Base-by-base conservation (phyloP, 1,284 basidiomycete species). In the Pseudozyma tsukubaensis region DNA sequence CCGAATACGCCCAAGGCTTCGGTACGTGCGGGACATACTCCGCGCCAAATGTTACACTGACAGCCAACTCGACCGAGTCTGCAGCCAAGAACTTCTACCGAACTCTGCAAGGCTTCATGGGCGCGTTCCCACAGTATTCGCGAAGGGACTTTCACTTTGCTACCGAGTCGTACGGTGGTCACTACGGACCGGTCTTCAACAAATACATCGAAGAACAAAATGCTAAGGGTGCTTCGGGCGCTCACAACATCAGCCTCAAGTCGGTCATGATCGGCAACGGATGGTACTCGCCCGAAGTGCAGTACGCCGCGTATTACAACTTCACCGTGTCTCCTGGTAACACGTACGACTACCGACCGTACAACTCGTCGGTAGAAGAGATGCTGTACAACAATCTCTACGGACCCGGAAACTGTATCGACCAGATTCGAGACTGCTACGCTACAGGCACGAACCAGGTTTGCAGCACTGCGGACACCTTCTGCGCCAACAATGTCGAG, bases 161-260 rank as follows among this genome's bases (percentile, higher is more conserved):
- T 88, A 90, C 77, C 80, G 87, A 35, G 87, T 88, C 71, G 53
- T 91, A 90, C 79, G 85, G 88, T 34, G 88, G 89, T 50, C 57
- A 78, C 89, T 32, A 87, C 87, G 19, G 90, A 89, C 78, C 89
- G 88, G 50, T 86, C 87, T 87, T 89, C 78, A 73, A 87, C 57
- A 43, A 66, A 32, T 83, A 84, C 60, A 74, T 92, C 85, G 84
- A 89, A 40, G 84, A 87, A 36, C 89, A 91, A 79, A 91, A 91
- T 72, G 85, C 86, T 16, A 88, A 87, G 16, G 89, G 65, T 85
- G 86, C 42, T 18, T 43, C n/a, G 83, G 86, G n/a, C 86, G 88
- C 11, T 86, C 85, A 10, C 10, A 83, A 83, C n/a, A 87, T 91
- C 52, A 89, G 91, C 78, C 86, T 91, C 18, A 87, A 89, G 76